phyloP scores from a whole-genome alignment of 768 basidiomycete genomes.

The Pleurotus cornucopiae region DNA sequence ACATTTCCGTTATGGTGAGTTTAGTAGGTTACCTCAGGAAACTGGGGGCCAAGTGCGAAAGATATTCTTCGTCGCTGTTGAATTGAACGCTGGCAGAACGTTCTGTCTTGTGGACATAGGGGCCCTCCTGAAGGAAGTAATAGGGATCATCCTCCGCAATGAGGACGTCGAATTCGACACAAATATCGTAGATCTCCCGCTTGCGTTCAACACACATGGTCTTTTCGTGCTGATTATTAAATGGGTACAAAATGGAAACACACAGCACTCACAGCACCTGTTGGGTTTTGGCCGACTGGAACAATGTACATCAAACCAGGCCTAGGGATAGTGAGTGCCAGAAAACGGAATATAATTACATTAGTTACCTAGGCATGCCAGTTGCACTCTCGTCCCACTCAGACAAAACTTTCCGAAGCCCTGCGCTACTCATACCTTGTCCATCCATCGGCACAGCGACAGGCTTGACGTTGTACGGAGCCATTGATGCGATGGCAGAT shows the following conservation, averaged over 20 bases:
- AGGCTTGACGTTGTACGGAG: conserved; percentile 37
- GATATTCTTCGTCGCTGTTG: conserved; percentile 38
- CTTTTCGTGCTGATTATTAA: conserved; percentile 22
- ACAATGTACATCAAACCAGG: conserved; percentile 73
- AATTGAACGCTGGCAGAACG: conserved; percentile 15
- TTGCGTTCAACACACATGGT: conserved; percentile 64
- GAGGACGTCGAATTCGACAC: conserved; percentile 62
- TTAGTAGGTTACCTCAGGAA: conserved; percentile 42
- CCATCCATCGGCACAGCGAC: conserved; percentile 66
- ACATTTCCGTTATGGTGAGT: neutral
- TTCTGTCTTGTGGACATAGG: conserved; percentile 43
- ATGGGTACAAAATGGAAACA: neutral
- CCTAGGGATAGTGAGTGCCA: conserved; percentile 23
- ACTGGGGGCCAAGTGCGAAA: conserved; percentile 54
- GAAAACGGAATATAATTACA: neutral
- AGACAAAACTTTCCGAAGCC: conserved; percentile 52
- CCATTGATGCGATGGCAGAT: conserved; percentile 34
- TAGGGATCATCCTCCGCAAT: conserved; percentile 87
- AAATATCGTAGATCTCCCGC: conserved; percentile 75
- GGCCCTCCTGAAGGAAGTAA: conserved; percentile 63
- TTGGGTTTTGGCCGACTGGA: conserved; percentile 82
- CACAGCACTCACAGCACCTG: conserved; percentile 51
- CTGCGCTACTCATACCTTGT: conserved; percentile 61
- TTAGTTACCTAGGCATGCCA: conserved; percentile 20
- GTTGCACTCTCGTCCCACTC: conserved; percentile 62